These are phyloP conservation scores for Tremella yokohamensis DNA, from an alignment of 768 basidiomycete genomes.

Conservation along the genomic window DNA sequence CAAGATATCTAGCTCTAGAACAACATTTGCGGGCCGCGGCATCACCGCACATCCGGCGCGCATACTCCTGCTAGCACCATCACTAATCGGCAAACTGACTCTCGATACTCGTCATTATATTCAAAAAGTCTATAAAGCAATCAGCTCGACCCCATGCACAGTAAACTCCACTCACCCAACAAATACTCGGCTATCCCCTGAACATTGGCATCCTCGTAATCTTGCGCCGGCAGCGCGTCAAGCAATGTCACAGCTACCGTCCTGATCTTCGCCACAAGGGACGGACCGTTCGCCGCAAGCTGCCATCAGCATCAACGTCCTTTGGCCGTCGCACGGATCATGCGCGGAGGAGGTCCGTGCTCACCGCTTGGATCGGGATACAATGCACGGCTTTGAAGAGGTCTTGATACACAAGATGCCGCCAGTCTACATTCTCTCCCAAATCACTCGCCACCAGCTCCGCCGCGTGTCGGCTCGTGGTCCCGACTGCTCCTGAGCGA, in stretches of 20 bases:
- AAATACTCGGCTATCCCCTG: slow-evolving; percentile 35
- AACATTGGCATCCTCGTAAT: slow-evolving; percentile 23
- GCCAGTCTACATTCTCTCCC: slow-evolving; percentile 27
- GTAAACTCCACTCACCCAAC: slow-evolving; percentile 15
- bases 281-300: slow-evolving; percentile 37
- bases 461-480: slow-evolving; percentile 24
- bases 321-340: not conserved
- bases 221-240: slow-evolving; percentile 29
- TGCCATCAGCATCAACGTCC: slow-evolving; percentile 3
- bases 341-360: not conserved
- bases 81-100: slow-evolving; percentile 30
- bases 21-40: too few species aligned
- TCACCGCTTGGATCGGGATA: slow-evolving; percentile 3
- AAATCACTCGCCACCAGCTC: slow-evolving; percentile 26
- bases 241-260: slow-evolving; percentile 32
- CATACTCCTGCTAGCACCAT: too few species aligned
- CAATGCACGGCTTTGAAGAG: slow-evolving; percentile 33
- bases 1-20: too few species aligned
- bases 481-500: slow-evolving; percentile 20
- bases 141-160: not conserved
- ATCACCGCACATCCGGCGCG: too few species aligned
- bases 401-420: slow-evolving; percentile 30
- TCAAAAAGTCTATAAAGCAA: slow-evolving; percentile 24
- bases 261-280: slow-evolving; percentile 32
- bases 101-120: slow-evolving; percentile 36